These are phyloP conservation scores for Fusarium luffae DNA, from an alignment of 2,329 filamentous ascomycete genomes.

Conservation along the genomic window DNA sequence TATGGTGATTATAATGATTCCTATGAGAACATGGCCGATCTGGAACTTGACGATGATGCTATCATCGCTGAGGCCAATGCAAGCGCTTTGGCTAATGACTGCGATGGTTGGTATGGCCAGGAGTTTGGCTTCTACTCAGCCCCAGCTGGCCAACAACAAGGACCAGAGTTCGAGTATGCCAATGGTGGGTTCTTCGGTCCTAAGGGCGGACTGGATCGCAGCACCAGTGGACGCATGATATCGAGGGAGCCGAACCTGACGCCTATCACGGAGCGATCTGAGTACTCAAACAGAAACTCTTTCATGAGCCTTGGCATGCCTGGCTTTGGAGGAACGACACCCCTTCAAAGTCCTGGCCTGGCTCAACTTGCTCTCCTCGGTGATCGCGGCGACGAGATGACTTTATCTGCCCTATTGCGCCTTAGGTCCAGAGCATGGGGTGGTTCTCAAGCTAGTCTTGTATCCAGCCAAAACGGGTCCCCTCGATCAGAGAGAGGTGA, in stretches of 20 bases:
- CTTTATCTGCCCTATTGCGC: constrained; percentile 76
- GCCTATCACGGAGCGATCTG: constrained; percentile 93
- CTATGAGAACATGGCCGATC: constrained; percentile 74
- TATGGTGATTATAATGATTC: constrained; percentile 59
- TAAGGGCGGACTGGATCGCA: constrained; percentile 73
- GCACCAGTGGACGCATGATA: constrained; percentile 76
- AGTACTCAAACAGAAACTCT: constrained; percentile 95
- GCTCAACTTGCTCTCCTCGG: constrained; percentile 78
- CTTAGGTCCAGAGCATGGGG: constrained; percentile 83
- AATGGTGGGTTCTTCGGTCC: constrained; percentile 92
- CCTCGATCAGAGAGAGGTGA: constrained; percentile 63
- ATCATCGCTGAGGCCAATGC: constrained; percentile 97
- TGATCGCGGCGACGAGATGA: constrained; percentile 72
- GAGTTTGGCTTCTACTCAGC: constrained; percentile 96
- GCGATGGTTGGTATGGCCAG: constrained; percentile 92
- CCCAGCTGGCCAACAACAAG: constrained; percentile 57
- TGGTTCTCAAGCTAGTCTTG: constrained; percentile 79
- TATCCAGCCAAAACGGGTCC: constrained; percentile 64
- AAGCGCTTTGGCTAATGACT: constrained; percentile 89
- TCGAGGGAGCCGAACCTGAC: constrained; percentile 92
- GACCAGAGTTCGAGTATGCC: constrained; percentile 68
- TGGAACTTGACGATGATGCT: constrained; percentile 82
- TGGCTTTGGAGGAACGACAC: constrained; percentile 56
- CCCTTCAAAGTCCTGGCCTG: constrained; percentile 75
- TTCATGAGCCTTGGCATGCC: constrained; percentile 75